These are phyloP conservation scores for Citrus hindsii DNA, from an alignment of 345 rosid genomes.

Conservation along the genomic window DNA sequence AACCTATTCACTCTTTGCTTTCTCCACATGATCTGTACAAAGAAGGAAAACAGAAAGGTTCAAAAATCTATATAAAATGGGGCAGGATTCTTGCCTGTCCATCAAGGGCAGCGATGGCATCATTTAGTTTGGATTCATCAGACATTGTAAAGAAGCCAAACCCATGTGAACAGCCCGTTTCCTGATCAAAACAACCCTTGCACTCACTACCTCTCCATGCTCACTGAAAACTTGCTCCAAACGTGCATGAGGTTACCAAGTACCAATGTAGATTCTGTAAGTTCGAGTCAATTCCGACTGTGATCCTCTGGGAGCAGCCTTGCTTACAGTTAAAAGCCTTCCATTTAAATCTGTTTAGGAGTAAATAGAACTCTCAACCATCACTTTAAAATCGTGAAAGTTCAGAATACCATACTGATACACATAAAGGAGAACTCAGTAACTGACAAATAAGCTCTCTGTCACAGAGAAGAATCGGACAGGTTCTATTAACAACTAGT, in stretches of 20 bases:
- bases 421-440: neutral
- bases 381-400: neutral
- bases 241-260: conserved; percentile 43
- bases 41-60: neutral
- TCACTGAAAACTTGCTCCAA: conserved; percentile 47
- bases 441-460: neutral
- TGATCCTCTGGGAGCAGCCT: conserved; percentile 43
- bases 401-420: neutral
- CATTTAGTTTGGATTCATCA: conserved; percentile 38
- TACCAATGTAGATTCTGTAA: conserved; percentile 40
- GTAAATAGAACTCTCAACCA: neutral
- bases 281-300: conserved; percentile 30
- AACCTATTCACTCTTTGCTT: neutral
- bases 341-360: conserved; percentile 35
- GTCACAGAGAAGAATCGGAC: neutral
- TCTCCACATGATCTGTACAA: neutral
- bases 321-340: conserved; percentile 41
- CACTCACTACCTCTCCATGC: conserved; percentile 45
- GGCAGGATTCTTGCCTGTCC: conserved; percentile 36
- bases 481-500: neutral
- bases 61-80: neutral
- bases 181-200: conserved; percentile 47
- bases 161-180: conserved; percentile 51
- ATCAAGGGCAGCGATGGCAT: conserved; percentile 57
- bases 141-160: conserved; percentile 56